phyloP scores from a whole-genome alignment of 768 basidiomycete species.

The Boletellus emodensis region DNA sequence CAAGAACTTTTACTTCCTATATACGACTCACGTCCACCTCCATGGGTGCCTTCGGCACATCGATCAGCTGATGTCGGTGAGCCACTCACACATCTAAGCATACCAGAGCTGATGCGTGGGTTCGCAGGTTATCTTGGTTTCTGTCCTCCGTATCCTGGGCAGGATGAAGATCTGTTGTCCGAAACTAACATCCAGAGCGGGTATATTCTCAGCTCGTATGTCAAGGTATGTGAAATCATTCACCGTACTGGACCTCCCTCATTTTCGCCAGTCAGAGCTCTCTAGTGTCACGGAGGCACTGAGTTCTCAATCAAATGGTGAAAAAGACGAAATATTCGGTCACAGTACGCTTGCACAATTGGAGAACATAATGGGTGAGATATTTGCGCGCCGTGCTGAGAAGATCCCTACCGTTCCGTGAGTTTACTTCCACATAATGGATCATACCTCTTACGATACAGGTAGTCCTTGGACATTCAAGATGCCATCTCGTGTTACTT shows the following conservation, averaged over 20 bases:
- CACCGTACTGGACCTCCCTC: neutral
- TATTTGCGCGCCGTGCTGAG: slow-evolving; percentile 62
- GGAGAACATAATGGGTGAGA: slow-evolving; percentile 73
- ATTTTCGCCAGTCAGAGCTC: slow-evolving; percentile 21
- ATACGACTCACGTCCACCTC: slow-evolving; percentile 65
- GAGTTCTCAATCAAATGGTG: slow-evolving; percentile 10
- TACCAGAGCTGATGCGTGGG: neutral
- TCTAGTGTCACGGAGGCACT: slow-evolving; percentile 14
- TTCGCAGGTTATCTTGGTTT: slow-evolving; percentile 68
- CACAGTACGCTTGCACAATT: slow-evolving; percentile 53
- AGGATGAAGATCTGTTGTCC: slow-evolving; percentile 72
- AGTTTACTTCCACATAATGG: slow-evolving; percentile 22
- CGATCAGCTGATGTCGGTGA: slow-evolving; percentile 65
- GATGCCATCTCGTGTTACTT: slow-evolving; percentile 77
- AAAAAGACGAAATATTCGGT: slow-evolving; percentile 46
- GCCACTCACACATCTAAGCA: slow-evolving; percentile 9
- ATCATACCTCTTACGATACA: neutral
- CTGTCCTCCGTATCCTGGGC: slow-evolving; percentile 67
- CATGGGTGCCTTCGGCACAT: slow-evolving; percentile 71
- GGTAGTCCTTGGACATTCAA: slow-evolving; percentile 60
- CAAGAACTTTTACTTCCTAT: slow-evolving; percentile 39
- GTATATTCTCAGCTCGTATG: slow-evolving; percentile 47
- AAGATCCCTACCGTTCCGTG: slow-evolving; percentile 60
- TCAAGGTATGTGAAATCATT: slow-evolving; percentile 47
- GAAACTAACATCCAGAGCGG: slow-evolving; percentile 64